A percentile compares a stretch with the other conserved stretches of the same genome.
These are phyloP conservation scores for Moesziomyces sp. DNA, from an alignment of 1,284 basidiomycete species.

Conservation along the genomic window DNA sequence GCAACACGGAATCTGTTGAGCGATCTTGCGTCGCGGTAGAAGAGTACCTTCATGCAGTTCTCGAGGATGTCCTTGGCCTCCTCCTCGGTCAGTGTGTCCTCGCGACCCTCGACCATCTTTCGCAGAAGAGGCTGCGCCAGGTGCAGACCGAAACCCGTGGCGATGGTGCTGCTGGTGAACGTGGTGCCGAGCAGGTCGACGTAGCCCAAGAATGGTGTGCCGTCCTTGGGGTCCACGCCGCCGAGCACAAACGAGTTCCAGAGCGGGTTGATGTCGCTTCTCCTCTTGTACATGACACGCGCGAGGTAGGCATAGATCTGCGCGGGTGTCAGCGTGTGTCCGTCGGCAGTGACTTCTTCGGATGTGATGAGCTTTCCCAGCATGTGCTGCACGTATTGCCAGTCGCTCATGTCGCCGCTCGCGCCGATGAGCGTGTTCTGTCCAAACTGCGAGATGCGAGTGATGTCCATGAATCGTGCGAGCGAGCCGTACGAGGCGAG, in stretches of 20 bases:
- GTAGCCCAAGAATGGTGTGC: slow-evolving; percentile 75
- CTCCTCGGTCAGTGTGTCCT: slow-evolving; percentile 79
- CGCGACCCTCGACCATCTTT: slow-evolving; percentile 84
- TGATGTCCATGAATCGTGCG: slow-evolving; percentile 94
- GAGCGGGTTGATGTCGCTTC: slow-evolving; percentile 89
- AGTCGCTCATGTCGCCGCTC: slow-evolving; percentile 97
- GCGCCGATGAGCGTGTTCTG: slow-evolving; percentile 84
- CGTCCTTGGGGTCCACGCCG: slow-evolving; percentile 56
- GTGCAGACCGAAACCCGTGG: slow-evolving; percentile 94
- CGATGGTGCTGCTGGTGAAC: slow-evolving; percentile 91
- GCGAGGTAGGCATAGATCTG: slow-evolving; percentile 95
- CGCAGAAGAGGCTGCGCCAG: slow-evolving; percentile 93
- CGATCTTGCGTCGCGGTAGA: slow-evolving; percentile 95
- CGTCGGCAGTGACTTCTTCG: slow-evolving; percentile 84
- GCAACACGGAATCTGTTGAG: slow-evolving; percentile 99
- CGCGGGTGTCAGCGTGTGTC: slow-evolving; percentile 83
- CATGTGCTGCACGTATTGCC: slow-evolving; percentile 87
- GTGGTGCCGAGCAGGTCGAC: slow-evolving; percentile 98
- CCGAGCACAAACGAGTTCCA: slow-evolving; percentile 97
- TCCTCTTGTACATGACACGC: slow-evolving; percentile 88
- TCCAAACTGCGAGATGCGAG: slow-evolving; percentile 86
- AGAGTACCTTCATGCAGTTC: slow-evolving; percentile 91
- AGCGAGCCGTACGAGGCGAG: slow-evolving; percentile 97
- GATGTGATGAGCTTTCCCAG: slow-evolving; percentile 69
- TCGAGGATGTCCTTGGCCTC: slow-evolving; percentile 84